phyloP scores from a whole-genome alignment of 257 asterid species.

The Cynanchum wilfordii region DNA sequence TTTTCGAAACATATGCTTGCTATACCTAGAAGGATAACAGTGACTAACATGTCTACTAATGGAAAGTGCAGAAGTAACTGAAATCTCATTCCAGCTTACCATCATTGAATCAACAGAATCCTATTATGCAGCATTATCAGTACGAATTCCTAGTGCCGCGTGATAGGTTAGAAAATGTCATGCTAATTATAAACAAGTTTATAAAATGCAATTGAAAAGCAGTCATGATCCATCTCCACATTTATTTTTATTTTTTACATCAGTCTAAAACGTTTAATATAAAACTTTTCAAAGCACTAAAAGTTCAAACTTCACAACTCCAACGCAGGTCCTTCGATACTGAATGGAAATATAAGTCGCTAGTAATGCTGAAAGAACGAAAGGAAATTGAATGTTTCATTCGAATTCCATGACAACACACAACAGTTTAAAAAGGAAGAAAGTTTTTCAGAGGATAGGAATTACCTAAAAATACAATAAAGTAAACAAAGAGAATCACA shows the following conservation, averaged over 20 bases:
- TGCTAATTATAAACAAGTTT: neutral
- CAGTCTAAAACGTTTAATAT: neutral
- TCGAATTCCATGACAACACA: neutral
- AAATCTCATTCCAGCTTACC: neutral
- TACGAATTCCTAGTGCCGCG: neutral
- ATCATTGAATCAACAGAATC: neutral
- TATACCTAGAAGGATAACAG: neutral
- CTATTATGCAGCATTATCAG: neutral
- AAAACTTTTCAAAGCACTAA: neutral
- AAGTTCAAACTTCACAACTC: neutral
- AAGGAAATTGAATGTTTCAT: neutral
- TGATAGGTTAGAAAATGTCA: neutral
- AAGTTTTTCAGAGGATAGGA: neutral
- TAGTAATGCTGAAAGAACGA: neutral
- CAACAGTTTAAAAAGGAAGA: neutral
- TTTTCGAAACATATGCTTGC: neutral
- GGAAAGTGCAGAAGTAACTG: neutral
- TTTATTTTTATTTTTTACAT: no score
- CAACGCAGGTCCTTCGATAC: neutral
- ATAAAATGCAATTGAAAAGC: neutral
- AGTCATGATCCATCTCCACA: neutral
- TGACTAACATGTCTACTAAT: neutral
- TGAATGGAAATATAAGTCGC: neutral
- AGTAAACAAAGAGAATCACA: conserved; percentile 50
- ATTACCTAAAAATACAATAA: conserved; percentile 49